Conservation (phyloP, 73 alveolate species). For the Blepharisma stoltei region DNA sequence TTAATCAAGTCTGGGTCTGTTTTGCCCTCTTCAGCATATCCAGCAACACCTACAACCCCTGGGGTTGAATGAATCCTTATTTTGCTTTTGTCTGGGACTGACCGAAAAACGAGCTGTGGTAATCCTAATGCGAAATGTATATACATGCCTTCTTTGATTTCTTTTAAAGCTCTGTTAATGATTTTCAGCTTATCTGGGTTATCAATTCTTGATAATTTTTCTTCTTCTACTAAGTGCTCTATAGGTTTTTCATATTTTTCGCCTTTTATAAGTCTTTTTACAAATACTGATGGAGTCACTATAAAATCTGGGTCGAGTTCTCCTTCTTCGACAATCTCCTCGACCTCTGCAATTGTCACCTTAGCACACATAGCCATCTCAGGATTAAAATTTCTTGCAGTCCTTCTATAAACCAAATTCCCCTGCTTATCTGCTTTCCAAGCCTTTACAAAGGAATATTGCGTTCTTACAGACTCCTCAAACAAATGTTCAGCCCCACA, state of each 20-base stretch:
- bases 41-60: constrained; percentile 88
- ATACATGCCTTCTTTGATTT: constrained; percentile 69
- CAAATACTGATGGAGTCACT: constrained; percentile 84
- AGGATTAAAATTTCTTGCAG: constrained; percentile 85
- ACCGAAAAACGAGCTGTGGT: constrained; percentile 70
- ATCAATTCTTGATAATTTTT: background rate
- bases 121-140: constrained; percentile 87
- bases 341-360: constrained; percentile 72
- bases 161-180: constrained; percentile 84
- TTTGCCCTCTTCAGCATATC: constrained; percentile 71
- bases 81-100: constrained; percentile 35
- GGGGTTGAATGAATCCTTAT: constrained; percentile 71
- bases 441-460: constrained; percentile 64
- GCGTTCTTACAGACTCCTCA: constrained; percentile 59
- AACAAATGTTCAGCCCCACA: constrained; percentile 54
- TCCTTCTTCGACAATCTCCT: constrained; percentile 74
- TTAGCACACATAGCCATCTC: constrained; percentile 74
- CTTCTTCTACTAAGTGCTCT: constrained; percentile 2
- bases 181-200: constrained; percentile 37
- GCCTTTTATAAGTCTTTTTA: constrained; percentile 74
- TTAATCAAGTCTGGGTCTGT: constrained; percentile 84
- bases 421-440: constrained; percentile 84
- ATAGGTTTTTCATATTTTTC: constrained; percentile 8
- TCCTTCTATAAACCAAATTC: constrained; percentile 71
- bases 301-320: constrained; percentile 70